Evolutionary conservation across 768 basidiomycete species (phyloP).

Genomic region (Pisolithus marmoratus): DNA sequence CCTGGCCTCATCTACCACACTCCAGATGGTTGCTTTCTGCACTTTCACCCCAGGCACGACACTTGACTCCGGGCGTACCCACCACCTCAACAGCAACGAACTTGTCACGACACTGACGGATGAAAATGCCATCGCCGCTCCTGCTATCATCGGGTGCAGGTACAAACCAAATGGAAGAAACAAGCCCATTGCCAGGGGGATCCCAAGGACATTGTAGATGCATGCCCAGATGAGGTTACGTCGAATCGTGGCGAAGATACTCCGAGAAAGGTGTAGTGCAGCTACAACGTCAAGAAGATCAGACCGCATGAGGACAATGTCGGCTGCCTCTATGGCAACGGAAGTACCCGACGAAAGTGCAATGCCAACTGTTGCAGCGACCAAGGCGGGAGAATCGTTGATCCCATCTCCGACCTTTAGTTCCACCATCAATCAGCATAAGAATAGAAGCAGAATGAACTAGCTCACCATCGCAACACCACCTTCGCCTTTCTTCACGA

Average conservation of each 20-base stretch:
- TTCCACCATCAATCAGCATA: background rate
- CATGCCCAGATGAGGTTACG: constrained; percentile 97
- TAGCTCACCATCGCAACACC: constrained; percentile 84
- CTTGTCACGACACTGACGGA: constrained; percentile 93
- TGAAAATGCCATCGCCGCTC: constrained; percentile 98
- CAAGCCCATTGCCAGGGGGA: constrained; percentile 96
- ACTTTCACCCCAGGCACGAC: constrained; percentile 59
- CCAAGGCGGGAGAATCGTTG: constrained; percentile 97
- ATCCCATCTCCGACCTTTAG: constrained; percentile 93
- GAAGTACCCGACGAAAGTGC: constrained; percentile 95
- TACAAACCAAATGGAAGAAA: constrained; percentile 89
- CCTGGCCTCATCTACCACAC: constrained; percentile 44
- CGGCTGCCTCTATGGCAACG: constrained; percentile 96
- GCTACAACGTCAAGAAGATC: constrained; percentile 97
- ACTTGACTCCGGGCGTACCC: constrained; percentile 66
- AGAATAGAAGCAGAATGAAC: constrained; percentile 4
- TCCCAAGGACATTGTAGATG: constrained; percentile 87
- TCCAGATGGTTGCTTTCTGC: constrained; percentile 31
- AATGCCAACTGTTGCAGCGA: constrained; percentile 93
- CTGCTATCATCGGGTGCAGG: constrained; percentile 97
- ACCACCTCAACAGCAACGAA: constrained; percentile 80
- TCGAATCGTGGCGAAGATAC: constrained; percentile 85
- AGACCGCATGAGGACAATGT: constrained; percentile 95
- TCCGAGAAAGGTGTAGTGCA: constrained; percentile 82
- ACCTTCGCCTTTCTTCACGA: constrained; percentile 64